Base-by-base conservation (phyloP, 1,284 basidiomycete genomes). In the Cutaneotrichosporon sp. region DNA sequence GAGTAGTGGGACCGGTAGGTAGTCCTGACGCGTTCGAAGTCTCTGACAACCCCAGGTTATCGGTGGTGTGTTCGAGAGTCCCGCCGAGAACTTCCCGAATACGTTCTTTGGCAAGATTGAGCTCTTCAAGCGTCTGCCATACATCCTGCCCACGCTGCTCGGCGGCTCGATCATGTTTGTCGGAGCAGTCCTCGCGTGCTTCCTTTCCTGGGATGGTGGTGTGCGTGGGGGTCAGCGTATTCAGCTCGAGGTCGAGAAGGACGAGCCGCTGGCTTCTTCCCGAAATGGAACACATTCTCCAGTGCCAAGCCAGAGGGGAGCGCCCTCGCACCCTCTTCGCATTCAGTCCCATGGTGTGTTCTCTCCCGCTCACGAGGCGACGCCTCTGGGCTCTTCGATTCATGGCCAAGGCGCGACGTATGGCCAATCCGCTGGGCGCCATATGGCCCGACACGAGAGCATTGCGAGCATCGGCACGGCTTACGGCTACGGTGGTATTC, bases 201-300 rank as follows among this genome's bases (percentile, higher is more conserved):
- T 97, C 78, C 82, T 98, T 42, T 88, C 85, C 16, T 85, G 82
- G 60, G 91, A 98, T 68, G 93, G 90, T 52, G 91, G 92, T 25
- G 87, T 90, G 20, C 81, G 88, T 33, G 82, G 86, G 55, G 90
- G 90, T 9, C 81, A 83, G 1, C 65, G 72, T 19, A 93, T 97
- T 61, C 83, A 82, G 25, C 81, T 97, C 10, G 79, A 82, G 5
- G 79, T 80, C 0, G 89, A 90, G 70, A 92, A 93, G 72, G 72
- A 72, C 52, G 71, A 74, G 54, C 66, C 71, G 12, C 59, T 72
- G n/a, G 59, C 47, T 0, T 46, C 59, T n/a, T 3, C 53, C 1
- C 44, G 47, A n/a, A 31, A n/a, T 5, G 53, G 48, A 17, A 33
- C 45, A 6, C n/a, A 14, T n/a, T 55, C 61, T 4, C 58, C 54